Evolutionary conservation across 2,329 filamentous ascomycete genomes (phyloP).

Genomic region (Apiospora hydei): DNA sequence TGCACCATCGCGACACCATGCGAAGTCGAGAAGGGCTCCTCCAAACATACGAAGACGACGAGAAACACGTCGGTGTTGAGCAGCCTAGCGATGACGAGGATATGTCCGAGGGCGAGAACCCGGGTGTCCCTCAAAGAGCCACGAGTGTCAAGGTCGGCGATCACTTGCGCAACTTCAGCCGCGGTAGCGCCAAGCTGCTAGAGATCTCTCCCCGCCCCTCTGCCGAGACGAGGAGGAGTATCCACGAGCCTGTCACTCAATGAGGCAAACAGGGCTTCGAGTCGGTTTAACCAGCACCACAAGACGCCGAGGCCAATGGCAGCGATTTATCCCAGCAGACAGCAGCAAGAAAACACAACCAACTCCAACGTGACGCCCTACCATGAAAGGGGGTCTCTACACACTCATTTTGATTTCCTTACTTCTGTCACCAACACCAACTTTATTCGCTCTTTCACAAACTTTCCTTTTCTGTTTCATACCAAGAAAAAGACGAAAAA

Average conservation of each 20-base stretch:
- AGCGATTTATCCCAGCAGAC: conserved; percentile 20
- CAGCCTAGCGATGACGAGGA: conserved; percentile 39
- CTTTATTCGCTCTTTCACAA: conserved; percentile 5
- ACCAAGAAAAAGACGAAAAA: not conserved
- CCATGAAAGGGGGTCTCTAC: not conserved
- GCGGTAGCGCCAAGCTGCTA: conserved; percentile 78
- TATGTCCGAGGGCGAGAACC: conserved; percentile 37
- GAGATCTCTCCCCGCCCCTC: conserved; percentile 68
- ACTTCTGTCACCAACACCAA: conserved; percentile 14
- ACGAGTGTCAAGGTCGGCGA: conserved; percentile 73
- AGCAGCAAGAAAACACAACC: conserved; percentile 16
- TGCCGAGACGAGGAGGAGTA: conserved; percentile 54
- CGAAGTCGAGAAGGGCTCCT: conserved; percentile 60
- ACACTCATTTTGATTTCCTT: conserved; percentile 16
- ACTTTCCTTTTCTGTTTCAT: conserved; percentile 21
- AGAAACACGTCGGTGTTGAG: conserved; percentile 39
- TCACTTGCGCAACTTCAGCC: conserved; percentile 76
- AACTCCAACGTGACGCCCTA: conserved; percentile 7
- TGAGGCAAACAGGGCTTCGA: conserved; percentile 24
- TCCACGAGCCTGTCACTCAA: conserved; percentile 40
- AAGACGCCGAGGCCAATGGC: conserved; percentile 4
- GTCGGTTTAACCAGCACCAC: not conserved
- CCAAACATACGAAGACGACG: conserved; percentile 48
- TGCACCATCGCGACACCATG: conserved; percentile 51
- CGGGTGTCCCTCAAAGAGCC: conserved; percentile 64